Evolutionary conservation across 345 rosid species (phyloP).

Genomic region (Capsella bursapastoris): DNA sequence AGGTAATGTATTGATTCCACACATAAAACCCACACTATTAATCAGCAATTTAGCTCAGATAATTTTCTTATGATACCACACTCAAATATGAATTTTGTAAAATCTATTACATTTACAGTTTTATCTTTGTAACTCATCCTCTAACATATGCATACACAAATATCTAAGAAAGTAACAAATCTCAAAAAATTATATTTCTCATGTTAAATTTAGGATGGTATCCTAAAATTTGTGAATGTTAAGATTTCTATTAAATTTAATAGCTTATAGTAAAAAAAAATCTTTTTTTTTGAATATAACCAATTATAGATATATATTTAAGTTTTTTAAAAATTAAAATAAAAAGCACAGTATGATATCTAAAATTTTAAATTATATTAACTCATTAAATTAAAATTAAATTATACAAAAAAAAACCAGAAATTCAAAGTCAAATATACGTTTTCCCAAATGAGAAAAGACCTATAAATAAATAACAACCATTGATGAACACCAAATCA

Average conservation of each 20-base stretch:
- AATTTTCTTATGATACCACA: background rate
- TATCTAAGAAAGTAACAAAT: background rate
- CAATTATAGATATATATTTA: too few species aligned
- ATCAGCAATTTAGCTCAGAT: background rate
- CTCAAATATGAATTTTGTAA: background rate
- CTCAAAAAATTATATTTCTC: background rate
- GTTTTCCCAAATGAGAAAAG: slow-evolving; percentile 38
- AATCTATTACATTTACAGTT: background rate
- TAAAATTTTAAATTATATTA: background rate
- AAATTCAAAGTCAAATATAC: slow-evolving; percentile 37
- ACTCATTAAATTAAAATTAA: too few species aligned
- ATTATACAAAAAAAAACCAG: background rate
- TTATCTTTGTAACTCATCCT: background rate
- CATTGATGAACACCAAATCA: slow-evolving; percentile 36
- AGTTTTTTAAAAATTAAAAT: too few species aligned
- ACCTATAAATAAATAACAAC: slow-evolving; percentile 11
- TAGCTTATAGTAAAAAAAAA: too few species aligned
- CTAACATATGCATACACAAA: background rate
- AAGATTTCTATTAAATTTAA: background rate
- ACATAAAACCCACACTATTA: background rate
- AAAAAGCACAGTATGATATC: slow-evolving; percentile 13
- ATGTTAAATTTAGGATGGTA: background rate
- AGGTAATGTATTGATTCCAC: background rate
- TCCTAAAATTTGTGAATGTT: background rate
- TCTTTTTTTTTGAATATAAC: too few species aligned